Evolutionary conservation across 345 rosid genomes (phyloP).

Genomic region (Eucalyptus microcorys): DNA sequence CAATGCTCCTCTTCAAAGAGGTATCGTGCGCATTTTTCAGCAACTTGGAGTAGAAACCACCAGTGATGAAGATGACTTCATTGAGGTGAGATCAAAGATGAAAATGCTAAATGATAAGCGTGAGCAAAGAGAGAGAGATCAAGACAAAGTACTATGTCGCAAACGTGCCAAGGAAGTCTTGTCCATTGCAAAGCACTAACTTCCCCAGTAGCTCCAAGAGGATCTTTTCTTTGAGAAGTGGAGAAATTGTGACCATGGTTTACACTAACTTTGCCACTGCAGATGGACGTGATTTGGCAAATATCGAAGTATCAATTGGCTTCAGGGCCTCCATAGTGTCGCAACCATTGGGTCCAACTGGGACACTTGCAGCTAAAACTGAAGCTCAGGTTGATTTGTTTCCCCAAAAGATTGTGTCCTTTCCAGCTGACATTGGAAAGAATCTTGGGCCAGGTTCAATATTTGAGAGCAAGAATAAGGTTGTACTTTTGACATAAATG

Average conservation of each 20-base stretch:
- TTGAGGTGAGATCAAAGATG: constrained; percentile 94
- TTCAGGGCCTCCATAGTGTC: constrained; percentile 15
- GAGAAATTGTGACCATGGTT: constrained; percentile 20
- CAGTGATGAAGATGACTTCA: constrained; percentile 87
- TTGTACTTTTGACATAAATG: not conserved
- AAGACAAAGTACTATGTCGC: constrained; percentile 69
- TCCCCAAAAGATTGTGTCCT: constrained; percentile 38
- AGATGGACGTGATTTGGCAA: constrained; percentile 17
- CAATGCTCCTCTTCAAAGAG: constrained; percentile 71
- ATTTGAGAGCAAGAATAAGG: constrained; percentile 46
- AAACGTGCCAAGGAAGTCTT: constrained; percentile 61
- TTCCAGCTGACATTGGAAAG: constrained; percentile 24
- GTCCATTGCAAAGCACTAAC: constrained; percentile 21
- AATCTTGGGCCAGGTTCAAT: constrained; percentile 27
- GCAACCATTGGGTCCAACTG: constrained; percentile 63
- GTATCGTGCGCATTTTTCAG: constrained; percentile 64
- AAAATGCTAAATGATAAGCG: constrained; percentile 95
- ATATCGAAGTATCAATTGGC: constrained; percentile 23
- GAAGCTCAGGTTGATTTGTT: constrained; percentile 34
- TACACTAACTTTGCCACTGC: constrained; percentile 17
- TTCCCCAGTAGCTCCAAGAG: constrained; percentile 23
- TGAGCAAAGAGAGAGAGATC: constrained; percentile 85
- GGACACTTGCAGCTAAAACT: constrained; percentile 53
- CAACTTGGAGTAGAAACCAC: constrained; percentile 87
- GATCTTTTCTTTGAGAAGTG: constrained; percentile 16